Evolutionary conservation across 306 rosid species (phyloP), one percentile per base, ranked within the genome.

Genomic region (Leucaena leucocephala): DNA sequence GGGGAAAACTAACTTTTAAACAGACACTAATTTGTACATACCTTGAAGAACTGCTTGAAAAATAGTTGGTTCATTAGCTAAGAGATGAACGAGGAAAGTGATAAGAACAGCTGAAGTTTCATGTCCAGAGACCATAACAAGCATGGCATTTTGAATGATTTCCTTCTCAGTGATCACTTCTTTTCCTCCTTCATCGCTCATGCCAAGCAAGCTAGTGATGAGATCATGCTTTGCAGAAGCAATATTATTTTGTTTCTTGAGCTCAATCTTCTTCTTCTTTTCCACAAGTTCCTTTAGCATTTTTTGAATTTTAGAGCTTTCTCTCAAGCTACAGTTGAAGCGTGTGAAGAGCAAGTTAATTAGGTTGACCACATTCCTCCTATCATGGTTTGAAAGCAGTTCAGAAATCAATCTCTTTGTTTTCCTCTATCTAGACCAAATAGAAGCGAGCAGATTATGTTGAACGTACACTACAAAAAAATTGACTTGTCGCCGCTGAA

Each of bases 311-410:
- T 49, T 88, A 35, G 81, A 72, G 78, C 96, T 94, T 52, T 76
- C 93, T 71, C 68, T 86, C 17, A 89, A 87, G 83, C 96, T 85
- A 40, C 90, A 65, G 67, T 75, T 88, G 82, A 86, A 94, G 58
- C 90, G 86, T 8, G 93, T 90, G 86, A 90, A 92, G 35, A 94
- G 97, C n/a, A 87, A n/a, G 45, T 94, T 89, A 3, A 94, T 15
- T 1, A 97, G 97, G 12, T 66, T 3, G 96, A 84, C 96, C 94
- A 88, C 52, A 85, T 40, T 72, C 96, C 97, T 39, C 58, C 76
- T 2, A 89, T 75, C 93, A 94, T 80, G 59, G 67, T 39, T 76
- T 82, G 78, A 74, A 94, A 90, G 48, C 77, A 78, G 15, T 16
- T 39, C 33, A 86, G 55, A 27, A 88, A 70, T 61, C 74, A 74